phyloP scores from a whole-genome alignment of 2,329 filamentous ascomycete species.

The Fusarium irregulare region DNA sequence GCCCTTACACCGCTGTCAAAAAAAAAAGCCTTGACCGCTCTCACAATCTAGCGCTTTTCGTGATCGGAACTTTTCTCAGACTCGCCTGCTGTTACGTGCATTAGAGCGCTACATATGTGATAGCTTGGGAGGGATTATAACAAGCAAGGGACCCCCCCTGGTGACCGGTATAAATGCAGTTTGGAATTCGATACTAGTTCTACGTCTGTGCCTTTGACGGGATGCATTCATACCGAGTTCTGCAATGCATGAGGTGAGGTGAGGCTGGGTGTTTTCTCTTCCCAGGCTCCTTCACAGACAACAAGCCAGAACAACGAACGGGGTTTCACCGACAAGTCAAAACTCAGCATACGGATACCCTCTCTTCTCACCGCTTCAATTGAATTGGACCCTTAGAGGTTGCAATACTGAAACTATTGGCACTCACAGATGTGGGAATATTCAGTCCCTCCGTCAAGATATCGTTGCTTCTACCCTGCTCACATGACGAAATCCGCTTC shows the following conservation, averaged over 20 bases:
- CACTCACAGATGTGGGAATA: neutral
- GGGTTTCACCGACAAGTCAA: constrained; percentile 27
- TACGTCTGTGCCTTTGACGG: constrained; percentile 28
- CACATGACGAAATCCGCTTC: constrained; percentile 26
- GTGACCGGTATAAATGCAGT: constrained; percentile 20
- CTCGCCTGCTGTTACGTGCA: constrained; percentile 28
- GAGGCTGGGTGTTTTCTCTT: constrained; percentile 15
- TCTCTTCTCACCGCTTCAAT: constrained; percentile 29
- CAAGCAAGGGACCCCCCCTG: constrained; percentile 15
- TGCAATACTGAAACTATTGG: neutral
- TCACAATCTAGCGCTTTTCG: constrained; percentile 5
- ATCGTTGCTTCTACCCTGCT: constrained; percentile 1
- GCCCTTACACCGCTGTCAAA: constrained; percentile 26
- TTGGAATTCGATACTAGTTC: constrained; percentile 24
- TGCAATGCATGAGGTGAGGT: constrained; percentile 22
- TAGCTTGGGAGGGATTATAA: neutral
- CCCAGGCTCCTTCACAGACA: neutral
- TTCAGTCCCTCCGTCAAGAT: constrained; percentile 3
- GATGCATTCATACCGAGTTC: constrained; percentile 17
- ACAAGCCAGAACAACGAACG: constrained; percentile 6
- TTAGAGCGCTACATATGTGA: constrained; percentile 24
- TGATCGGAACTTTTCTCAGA: constrained; percentile 18
- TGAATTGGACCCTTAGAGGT: neutral
- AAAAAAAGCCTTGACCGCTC: constrained; percentile 25
- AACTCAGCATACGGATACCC: neutral